Conservation (phyloP, 441 rosid genomes). For the Isatis lusitanica region DNA sequence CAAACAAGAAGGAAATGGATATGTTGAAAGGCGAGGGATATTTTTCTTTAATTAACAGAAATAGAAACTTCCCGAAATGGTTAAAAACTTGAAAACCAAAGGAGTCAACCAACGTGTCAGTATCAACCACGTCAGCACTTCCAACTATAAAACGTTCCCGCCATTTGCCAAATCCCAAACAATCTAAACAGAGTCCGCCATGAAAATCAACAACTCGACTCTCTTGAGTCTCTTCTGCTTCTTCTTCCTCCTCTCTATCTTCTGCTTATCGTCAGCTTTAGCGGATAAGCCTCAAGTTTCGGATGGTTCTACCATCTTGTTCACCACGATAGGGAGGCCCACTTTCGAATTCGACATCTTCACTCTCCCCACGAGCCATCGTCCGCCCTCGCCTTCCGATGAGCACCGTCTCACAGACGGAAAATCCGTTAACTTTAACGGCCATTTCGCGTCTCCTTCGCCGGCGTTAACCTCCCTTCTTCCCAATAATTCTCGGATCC, state of each 20-base stretch:
- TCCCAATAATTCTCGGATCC: conserved; percentile 27
- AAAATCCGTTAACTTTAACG: conserved; percentile 67
- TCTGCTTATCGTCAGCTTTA: conserved; percentile 12
- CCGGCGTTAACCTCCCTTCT: conserved; percentile 43
- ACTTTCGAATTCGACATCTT: conserved; percentile 72
- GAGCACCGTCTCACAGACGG: conserved; percentile 71
- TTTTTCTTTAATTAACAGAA: background rate
- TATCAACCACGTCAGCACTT: conserved; percentile 8
- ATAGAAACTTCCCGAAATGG: background rate
- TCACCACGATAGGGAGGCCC: conserved; percentile 60
- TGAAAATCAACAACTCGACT: conserved; percentile 7
- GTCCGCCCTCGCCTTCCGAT: conserved; percentile 36
- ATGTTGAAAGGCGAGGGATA: background rate
- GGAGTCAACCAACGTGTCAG: conserved; percentile 15
- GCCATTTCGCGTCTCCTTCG: conserved; percentile 64
- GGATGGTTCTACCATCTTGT: conserved; percentile 61
- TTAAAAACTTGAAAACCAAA: background rate
- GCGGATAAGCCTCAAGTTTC: background rate
- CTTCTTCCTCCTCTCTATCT: background rate
- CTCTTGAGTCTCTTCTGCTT: background rate
- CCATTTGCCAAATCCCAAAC: conserved; percentile 9
- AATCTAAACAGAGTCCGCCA: conserved; percentile 4
- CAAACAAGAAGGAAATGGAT: background rate
- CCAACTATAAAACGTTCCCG: conserved; percentile 22
- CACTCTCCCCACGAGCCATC: conserved; percentile 47